Evolutionary conservation across 805 yeast species (phyloP), one percentile per base, ranked within the genome.

Genomic region (Barnettozyma salicaria): DNA sequence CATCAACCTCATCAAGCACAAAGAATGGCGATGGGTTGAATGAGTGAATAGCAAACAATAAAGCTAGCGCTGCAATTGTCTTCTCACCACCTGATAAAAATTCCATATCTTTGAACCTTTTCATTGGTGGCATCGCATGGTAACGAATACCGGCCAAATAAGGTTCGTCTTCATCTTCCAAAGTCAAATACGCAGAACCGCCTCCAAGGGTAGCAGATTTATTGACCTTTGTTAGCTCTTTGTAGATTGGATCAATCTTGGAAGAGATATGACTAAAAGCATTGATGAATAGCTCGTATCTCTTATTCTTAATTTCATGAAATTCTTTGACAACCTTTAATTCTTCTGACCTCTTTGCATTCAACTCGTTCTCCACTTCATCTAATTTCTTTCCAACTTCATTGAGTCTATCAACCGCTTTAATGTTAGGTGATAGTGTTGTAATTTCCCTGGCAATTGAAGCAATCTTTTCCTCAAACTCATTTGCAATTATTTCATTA

Each of bases 1-100:
- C 97, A 63, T 92, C 98, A n/a, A 92, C 88, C 61, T 92, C 98
- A 58, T 92, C 98, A 29, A 92, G 65, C 0, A 92, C 95, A 56
- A 92, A 90, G 56, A 92, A 92, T 22, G 98, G 98, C 1, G 96
- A 81, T 3, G 97, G 97, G 35, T 80, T 90, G 60, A 66, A 83
- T 0, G 94, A 79, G 56, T 92, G 97, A 28, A 89, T 77, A 0
- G 97, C 89, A 63, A 92, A 92, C 32, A 92, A 60, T 44, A 92
- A 65, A 0, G 97, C 97, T 45, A 92, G 64, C 0, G 98, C 98
- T 2, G 98, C 98, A 58, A 92, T 80, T 2, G 97, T 85, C 56
- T 89, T 88, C 56, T 92, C 98, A 38, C 98, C 98, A 37, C 98
- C 98, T 1, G 96, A 87, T 17, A 92, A 67, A 39, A 84, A 73